These are phyloP conservation scores for Trichosporon coremiiforme DNA, from an alignment of 1,284 basidiomycete genomes.

Conservation along the genomic window DNA sequence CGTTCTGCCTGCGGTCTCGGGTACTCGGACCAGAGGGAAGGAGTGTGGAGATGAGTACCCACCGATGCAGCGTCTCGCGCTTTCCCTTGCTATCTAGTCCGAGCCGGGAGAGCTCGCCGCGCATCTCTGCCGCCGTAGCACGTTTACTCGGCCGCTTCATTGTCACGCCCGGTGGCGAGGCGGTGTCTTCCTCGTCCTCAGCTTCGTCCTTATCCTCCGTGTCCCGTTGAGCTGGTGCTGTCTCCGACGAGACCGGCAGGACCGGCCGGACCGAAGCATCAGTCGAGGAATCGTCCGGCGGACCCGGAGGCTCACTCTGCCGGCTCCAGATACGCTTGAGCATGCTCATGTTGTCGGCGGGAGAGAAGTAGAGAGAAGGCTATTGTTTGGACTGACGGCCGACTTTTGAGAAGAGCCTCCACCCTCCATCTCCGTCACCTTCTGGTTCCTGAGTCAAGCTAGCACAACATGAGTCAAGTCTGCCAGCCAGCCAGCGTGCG, in stretches of 20 bases:
- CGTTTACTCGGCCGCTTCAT: slow-evolving; percentile 43
- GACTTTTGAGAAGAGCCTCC: not conserved
- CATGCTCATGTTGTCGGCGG: not conserved
- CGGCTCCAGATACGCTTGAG: slow-evolving; percentile 1
- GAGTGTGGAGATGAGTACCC: slow-evolving; percentile 31
- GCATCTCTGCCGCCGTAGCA: slow-evolving; percentile 44
- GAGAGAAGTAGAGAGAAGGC: too few relatives aligned
- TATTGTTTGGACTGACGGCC: not conserved
- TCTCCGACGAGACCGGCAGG: too few relatives aligned
- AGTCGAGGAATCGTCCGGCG: too few relatives aligned
- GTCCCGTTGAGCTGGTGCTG: not conserved
- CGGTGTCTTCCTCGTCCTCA: not conserved
- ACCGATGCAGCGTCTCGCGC: slow-evolving; percentile 54
- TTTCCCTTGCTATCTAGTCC: slow-evolving; percentile 52
- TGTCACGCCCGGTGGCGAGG: not conserved
- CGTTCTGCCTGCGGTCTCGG: too few relatives aligned
- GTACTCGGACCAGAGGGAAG: too few relatives aligned
- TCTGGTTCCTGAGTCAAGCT: not conserved
- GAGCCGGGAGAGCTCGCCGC: slow-evolving; percentile 37
- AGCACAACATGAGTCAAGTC: too few relatives aligned
- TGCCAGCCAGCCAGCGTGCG: too few relatives aligned
- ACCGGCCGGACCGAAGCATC: too few relatives aligned
- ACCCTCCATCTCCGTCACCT: not conserved
- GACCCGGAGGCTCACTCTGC: not conserved
- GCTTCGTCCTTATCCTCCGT: not conserved